Evolutionary conservation across 768 basidiomycete species (phyloP), one percentile per base, ranked within the genome.

Genomic region (Lyophyllum semitale): DNA sequence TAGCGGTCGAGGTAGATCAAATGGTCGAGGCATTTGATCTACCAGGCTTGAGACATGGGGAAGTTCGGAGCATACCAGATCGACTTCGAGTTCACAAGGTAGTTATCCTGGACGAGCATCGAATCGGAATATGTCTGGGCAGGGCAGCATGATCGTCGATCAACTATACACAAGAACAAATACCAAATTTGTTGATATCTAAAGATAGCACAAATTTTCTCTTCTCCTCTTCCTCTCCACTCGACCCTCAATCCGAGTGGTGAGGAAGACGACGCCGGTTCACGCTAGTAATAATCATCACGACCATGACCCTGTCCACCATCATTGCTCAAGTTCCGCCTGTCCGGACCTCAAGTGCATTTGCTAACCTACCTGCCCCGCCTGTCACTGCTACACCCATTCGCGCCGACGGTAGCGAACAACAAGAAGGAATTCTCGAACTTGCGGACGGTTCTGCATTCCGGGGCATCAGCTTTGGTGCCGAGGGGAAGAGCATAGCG

Each of bases 391-490:
- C 72, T 20, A 64, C 73, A 11, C 59, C 67, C 12, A 53, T 67
- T 11, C 61, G 56, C 26, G 71, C 66, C 17, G 67, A 74, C 54
- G 68, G 56, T 4, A 54, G 46, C 40, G 69, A 73, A 41, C 60
- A 59, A 44, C 38, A 65, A 47, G 88, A 92, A 49, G 87, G 85
- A 0, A 85, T 98, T 44, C 78, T 99, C 55, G 94, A 98, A 73
- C 81, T 99, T 57, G 82, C 82, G 45, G 96, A 98, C 73, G 96
- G 95, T 3, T 84, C 92, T 51, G 88, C 90, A 1, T 92, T 85
- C 65, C 79, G 89, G 53, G 97, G 97, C 30, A 87, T 91, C 69
- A 93, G 90, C 66, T 98, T 99, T 67, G 97, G 97, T 65, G 94
- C 93, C 4, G 83, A 93, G 63, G 84, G 82, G 43, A 95, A 93